Evolutionary conservation across 73 alveolate species (phyloP).

Genomic region (Paramecium octaurelia): DNA sequence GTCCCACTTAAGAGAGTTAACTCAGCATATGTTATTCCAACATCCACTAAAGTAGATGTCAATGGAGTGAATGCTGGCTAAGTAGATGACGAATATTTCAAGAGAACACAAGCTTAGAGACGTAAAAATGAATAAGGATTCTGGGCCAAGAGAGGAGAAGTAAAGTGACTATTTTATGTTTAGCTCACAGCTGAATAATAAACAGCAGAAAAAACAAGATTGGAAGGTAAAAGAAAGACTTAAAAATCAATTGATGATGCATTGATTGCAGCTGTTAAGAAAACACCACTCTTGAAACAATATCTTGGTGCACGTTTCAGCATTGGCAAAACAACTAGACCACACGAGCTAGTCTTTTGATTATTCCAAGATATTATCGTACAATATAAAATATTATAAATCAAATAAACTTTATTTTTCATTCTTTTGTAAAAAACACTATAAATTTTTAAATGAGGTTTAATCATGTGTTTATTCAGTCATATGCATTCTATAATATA

Average conservation of each 20-base stretch:
- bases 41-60: conserved; percentile 81
- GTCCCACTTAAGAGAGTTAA: conserved; percentile 93
- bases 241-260: conserved; percentile 46
- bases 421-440: neutral
- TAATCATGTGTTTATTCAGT: neutral
- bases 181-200: conserved; percentile 59
- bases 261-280: conserved; percentile 60
- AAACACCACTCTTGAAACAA: conserved; percentile 53
- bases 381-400: neutral
- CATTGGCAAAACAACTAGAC: conserved; percentile 51
- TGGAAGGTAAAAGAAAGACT: conserved; percentile 41
- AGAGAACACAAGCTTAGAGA: conserved; percentile 33
- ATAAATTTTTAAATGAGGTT: neutral
- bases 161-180: neutral
- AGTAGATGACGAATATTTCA: conserved; percentile 61
- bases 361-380: neutral
- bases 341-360: conserved; percentile 62
- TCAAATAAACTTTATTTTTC: neutral
- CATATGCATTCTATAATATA: neutral
- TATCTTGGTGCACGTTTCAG: conserved; percentile 63
- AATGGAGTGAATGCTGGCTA: conserved; percentile 67
- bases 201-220: conserved; percentile 54
- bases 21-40: conserved; percentile 85
- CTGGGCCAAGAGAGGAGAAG: conserved; percentile 51
- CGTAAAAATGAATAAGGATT: conserved; percentile 51